Evolutionary conservation across 495 filamentous ascomycete genomes (phyloP).

Genomic region (Thermothielavioides terrestris): DNA sequence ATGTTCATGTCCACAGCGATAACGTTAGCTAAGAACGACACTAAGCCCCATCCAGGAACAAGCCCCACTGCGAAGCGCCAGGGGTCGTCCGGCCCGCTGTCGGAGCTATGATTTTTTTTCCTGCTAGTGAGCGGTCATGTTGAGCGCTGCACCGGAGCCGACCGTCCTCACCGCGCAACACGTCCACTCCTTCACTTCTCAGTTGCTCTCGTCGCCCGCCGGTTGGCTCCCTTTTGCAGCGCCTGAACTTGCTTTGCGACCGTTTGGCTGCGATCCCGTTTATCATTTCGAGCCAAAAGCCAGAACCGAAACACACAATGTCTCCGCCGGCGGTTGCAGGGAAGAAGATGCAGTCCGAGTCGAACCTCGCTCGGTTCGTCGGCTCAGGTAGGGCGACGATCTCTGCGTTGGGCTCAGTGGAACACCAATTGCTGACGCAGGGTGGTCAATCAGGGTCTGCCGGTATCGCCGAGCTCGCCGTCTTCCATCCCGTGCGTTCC

Average conservation of each 20-base stretch:
- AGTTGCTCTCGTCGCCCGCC: background rate
- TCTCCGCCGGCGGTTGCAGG: constrained; percentile 39
- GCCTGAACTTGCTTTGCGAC: background rate
- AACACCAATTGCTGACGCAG: background rate
- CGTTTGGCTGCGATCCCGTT: too few relatives aligned
- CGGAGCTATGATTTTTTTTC: constrained; percentile 10
- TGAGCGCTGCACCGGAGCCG: too few relatives aligned
- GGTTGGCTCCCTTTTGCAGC: background rate
- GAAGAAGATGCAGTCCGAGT: constrained; percentile 87
- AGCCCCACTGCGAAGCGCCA: too few relatives aligned
- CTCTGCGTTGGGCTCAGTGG: background rate
- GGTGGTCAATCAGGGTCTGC: constrained; percentile 56
- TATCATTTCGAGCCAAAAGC: background rate
- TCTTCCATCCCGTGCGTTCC: constrained; percentile 90
- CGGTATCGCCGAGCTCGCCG: constrained; percentile 89
- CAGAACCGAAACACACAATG: constrained; percentile 29
- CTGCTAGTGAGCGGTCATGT: too few relatives aligned
- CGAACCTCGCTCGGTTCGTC: constrained; percentile 72
- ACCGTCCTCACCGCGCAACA: background rate
- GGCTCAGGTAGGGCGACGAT: constrained; percentile 65
- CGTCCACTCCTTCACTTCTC: background rate
- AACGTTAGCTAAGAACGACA: too few relatives aligned
- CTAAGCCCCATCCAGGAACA: too few relatives aligned
- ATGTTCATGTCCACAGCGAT: too few relatives aligned
- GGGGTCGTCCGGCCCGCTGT: constrained; percentile 11